Conservation (phyloP, 352 stramenopile species). For the Phytophthora constricta region DNA sequence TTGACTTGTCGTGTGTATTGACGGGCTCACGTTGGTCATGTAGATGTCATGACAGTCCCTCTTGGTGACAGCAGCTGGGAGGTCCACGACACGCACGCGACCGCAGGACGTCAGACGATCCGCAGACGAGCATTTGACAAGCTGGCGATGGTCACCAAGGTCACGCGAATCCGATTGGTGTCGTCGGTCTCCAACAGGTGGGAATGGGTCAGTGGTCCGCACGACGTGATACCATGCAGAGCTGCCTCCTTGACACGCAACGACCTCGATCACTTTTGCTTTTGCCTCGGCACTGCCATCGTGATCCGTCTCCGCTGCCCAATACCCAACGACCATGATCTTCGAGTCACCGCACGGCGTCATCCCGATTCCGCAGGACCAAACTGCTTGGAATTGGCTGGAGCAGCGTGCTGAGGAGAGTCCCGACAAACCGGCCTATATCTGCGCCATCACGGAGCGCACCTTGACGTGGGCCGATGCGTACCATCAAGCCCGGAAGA, state of each 20-base stretch:
- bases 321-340: conserved; percentile 32
- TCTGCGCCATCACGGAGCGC: conserved; percentile 53
- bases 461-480: conserved; percentile 48
- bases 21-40: conserved; percentile 2
- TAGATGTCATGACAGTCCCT: conserved; percentile 14
- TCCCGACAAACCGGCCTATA: conserved; percentile 41
- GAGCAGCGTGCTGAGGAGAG: conserved; percentile 41
- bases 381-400: conserved; percentile 47
- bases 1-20: conserved; percentile 1
- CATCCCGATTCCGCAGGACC: conserved; percentile 38
- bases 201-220: neutral
- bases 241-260: conserved; percentile 6
- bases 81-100: conserved; percentile 21
- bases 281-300: conserved; percentile 13
- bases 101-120: conserved; percentile 31
- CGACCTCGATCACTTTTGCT: conserved; percentile 24
- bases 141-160: conserved; percentile 21
- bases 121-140: conserved; percentile 18
- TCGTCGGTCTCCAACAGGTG: neutral
- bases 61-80: conserved; percentile 26
- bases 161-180: conserved; percentile 10
- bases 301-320: neutral
- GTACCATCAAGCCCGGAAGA: conserved; percentile 30
- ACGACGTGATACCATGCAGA: conserved; percentile 4
- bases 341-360: conserved; percentile 46